Percentiles rank a stretch among this genome's conserved stretches.
Evolutionary conservation across 1,284 basidiomycete species (phyloP).

Genomic region (Cronartium quercuum): DNA sequence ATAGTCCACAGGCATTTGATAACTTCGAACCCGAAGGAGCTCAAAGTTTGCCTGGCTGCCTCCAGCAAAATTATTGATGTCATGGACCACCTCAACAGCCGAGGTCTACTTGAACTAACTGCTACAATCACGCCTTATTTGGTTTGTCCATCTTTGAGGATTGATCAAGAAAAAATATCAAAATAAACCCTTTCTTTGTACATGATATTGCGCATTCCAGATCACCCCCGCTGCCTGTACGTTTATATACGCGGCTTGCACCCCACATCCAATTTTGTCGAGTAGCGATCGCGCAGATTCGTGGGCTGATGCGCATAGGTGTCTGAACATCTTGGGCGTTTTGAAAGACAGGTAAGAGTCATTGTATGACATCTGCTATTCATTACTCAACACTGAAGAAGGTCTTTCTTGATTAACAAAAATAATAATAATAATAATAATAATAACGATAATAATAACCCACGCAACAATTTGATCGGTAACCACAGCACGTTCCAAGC

Average conservation of each 20-base stretch:
- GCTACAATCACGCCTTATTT: slow-evolving; percentile 1
- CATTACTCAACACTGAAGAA: no score
- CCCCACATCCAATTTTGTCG: not conserved
- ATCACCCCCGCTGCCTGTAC: slow-evolving; percentile 11
- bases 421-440: no score
- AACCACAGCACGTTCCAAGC: not conserved
- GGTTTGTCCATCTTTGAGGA: not conserved
- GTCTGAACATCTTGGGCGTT: slow-evolving; percentile 3
- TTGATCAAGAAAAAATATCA: not conserved
- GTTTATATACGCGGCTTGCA: slow-evolving; percentile 5
- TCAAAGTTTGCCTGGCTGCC: not conserved
- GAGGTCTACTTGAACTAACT: not conserved
- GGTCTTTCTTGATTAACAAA: no score
- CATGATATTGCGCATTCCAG: not conserved
- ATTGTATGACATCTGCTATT: no score
- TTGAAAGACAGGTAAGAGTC: slow-evolving; percentile 1
- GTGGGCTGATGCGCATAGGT: slow-evolving; percentile 18
- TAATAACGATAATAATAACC: no score
- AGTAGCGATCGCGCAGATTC: slow-evolving; percentile 1
- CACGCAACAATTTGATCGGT: no score
- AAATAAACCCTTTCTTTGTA: not conserved
- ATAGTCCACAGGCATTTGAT: slow-evolving; percentile 3
- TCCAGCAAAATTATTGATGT: slow-evolving; percentile 1
- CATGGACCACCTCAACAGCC: slow-evolving; percentile 7
- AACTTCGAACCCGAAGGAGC: not conserved